These are phyloP conservation scores for Botryobasidium botryosum DNA, from an alignment of 768 basidiomycete species.

Conservation along the genomic window DNA sequence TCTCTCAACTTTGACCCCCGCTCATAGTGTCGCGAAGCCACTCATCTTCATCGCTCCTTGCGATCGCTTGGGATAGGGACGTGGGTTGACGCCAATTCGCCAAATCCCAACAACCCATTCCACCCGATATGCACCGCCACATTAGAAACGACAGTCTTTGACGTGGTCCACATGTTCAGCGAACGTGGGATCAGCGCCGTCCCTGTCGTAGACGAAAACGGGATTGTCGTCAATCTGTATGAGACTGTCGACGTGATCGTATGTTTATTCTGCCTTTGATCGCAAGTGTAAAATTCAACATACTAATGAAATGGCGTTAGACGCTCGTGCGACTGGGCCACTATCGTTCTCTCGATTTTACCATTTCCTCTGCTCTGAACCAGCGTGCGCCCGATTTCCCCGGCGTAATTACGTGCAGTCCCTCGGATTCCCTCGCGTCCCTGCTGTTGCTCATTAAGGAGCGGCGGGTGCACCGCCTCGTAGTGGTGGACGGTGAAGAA, in stretches of 20 bases:
- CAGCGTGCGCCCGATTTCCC: conserved; percentile 91
- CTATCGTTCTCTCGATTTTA: conserved; percentile 91
- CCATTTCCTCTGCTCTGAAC: conserved; percentile 78
- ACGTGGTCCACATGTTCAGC: conserved; percentile 98
- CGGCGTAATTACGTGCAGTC: conserved; percentile 90
- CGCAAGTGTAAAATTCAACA: background rate
- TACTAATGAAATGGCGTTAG: too few relatives aligned
- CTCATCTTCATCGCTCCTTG: conserved; percentile 60
- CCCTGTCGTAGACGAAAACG: conserved; percentile 84
- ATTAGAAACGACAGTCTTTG: conserved; percentile 81
- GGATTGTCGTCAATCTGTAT: conserved; percentile 88
- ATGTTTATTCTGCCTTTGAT: conserved; percentile 20
- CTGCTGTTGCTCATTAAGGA: conserved; percentile 85
- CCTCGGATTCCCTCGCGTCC: conserved; percentile 78
- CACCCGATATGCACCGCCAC: conserved; percentile 87
- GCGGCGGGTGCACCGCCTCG: conserved; percentile 82
- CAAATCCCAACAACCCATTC: conserved; percentile 49
- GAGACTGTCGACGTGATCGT: conserved; percentile 99
- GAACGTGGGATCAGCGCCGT: conserved; percentile 91
- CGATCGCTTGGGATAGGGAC: conserved; percentile 86
- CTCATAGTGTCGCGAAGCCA: conserved; percentile 68
- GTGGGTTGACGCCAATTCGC: conserved; percentile 39
- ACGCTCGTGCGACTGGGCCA: conserved; percentile 87
- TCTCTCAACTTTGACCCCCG: background rate
- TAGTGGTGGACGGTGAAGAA: conserved; percentile 79